phyloP scores from a whole-genome alignment of 2,329 filamentous ascomycete species.

The Hymenoscyphus salicellus region DNA sequence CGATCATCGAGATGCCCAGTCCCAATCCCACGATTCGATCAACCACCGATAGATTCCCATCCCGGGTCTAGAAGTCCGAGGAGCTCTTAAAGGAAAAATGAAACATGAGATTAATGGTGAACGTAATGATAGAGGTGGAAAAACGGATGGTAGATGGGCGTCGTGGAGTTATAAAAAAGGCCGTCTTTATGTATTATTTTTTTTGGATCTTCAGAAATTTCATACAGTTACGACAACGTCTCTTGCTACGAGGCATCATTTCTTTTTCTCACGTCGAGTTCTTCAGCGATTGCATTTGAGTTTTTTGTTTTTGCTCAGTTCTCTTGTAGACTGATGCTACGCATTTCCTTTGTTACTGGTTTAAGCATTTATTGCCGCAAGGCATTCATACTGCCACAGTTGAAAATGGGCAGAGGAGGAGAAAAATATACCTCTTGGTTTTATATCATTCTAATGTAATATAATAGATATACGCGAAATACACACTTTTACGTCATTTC shows the following conservation, averaged over 20 bases:
- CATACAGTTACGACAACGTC: background rate
- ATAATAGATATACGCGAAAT: background rate
- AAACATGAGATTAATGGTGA: background rate
- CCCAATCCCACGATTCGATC: background rate
- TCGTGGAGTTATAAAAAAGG: conserved; percentile 1
- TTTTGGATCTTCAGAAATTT: background rate
- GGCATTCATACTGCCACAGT: no score
- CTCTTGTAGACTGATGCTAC: background rate
- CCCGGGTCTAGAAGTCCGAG: background rate
- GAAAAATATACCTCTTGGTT: background rate
- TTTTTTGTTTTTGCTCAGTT: background rate
- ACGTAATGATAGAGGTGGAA: background rate
- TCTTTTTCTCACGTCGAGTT: background rate
- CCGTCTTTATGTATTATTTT: background rate
- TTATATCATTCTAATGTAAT: conserved; percentile 3
- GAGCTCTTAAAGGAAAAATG: background rate
- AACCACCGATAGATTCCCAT: background rate
- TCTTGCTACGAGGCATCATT: background rate
- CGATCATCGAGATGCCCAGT: conserved; percentile 10
- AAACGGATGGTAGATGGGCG: background rate
- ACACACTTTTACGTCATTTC: background rate
- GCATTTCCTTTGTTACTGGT: background rate
- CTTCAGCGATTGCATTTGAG: background rate
- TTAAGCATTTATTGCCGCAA: no score
- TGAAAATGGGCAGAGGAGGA: background rate